Percentiles rank a stretch among this genome's conserved stretches.
phyloP scores from a whole-genome alignment of 495 filamentous ascomycete genomes.

The Amphirosellinia nigrospora region DNA sequence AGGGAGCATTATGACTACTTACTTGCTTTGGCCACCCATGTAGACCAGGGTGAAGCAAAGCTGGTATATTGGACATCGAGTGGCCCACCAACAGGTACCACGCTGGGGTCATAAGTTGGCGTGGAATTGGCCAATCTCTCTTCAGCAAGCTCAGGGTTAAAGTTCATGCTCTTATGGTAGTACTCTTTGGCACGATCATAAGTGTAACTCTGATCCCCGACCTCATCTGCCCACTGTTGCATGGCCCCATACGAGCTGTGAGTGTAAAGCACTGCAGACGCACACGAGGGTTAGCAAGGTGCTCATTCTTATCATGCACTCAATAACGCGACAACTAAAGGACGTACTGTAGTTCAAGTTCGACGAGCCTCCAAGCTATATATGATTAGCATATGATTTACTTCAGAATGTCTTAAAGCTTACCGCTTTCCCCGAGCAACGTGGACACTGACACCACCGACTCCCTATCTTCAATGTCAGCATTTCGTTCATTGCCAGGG shows the following conservation, averaged over 20 bases:
- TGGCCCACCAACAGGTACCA: not conserved
- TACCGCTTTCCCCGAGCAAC: slow-evolving; percentile 6
- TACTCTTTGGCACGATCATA: not conserved
- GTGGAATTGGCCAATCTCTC: slow-evolving; percentile 7
- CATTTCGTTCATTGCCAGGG: not conserved
- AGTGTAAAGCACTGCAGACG: slow-evolving; percentile 3
- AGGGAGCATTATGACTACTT: not conserved
- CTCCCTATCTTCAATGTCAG: slow-evolving; percentile 1
- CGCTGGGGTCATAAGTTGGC: not conserved
- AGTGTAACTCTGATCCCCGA: not conserved
- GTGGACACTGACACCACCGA: not conserved
- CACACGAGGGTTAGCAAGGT: not conserved
- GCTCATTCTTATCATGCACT: not conserved
- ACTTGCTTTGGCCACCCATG: slow-evolving; percentile 7
- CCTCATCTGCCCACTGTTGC: slow-evolving; percentile 11
- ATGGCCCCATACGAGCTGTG: slow-evolving; percentile 15
- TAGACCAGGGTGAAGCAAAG: slow-evolving; percentile 2
- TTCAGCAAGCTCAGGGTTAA: not conserved
- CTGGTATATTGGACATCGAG: slow-evolving; percentile 1
- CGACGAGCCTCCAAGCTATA: slow-evolving; percentile 4
- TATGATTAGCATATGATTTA: not conserved
- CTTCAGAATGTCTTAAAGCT: not conserved
- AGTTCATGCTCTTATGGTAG: slow-evolving; percentile 8
- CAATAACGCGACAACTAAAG: not conserved
- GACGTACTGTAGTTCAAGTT: slow-evolving; percentile 7